phyloP scores from a whole-genome alignment of 1,284 basidiomycete genomes.

The Trichosporon sp. region DNA sequence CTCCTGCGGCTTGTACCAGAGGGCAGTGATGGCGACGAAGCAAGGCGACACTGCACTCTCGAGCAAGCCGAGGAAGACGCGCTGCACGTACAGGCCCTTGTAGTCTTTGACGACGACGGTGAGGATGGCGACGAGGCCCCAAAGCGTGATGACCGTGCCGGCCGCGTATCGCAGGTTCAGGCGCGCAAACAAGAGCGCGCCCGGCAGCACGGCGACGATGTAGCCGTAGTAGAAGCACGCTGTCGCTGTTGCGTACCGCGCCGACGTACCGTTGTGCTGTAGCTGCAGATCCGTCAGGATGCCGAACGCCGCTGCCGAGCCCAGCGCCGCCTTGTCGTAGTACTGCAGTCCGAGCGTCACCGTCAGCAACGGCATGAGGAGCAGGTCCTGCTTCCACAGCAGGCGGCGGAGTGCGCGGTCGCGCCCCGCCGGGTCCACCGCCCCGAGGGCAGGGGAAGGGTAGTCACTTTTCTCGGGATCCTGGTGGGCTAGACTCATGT shows the following conservation, averaged over 20 bases:
- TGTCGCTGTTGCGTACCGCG: conserved; percentile 45
- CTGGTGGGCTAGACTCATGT: background rate
- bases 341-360: conserved; percentile 52
- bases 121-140: conserved; percentile 53
- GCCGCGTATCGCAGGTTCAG: conserved; percentile 48
- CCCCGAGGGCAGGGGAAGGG: background rate
- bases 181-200: conserved; percentile 51
- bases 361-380: conserved; percentile 51
- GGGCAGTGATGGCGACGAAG: conserved; percentile 52
- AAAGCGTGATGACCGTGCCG: conserved; percentile 44
- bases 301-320: conserved; percentile 53
- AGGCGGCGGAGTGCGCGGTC: conserved; percentile 16
- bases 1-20: conserved; percentile 54
- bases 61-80: conserved; percentile 52
- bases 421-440: background rate
- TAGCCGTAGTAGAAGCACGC: conserved; percentile 55
- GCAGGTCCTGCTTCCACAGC: conserved; percentile 40
- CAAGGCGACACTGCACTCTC: conserved; percentile 53
- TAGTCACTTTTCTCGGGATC: background rate
- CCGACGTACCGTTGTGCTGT: conserved; percentile 42
- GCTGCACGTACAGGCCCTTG: conserved; percentile 52
- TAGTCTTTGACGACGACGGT: conserved; percentile 50
- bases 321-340: conserved; percentile 54
- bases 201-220: conserved; percentile 50
- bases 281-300: conserved; percentile 52